phyloP scores from a whole-genome alignment of 805 yeast species.

The Isabelozyma gotoi region DNA sequence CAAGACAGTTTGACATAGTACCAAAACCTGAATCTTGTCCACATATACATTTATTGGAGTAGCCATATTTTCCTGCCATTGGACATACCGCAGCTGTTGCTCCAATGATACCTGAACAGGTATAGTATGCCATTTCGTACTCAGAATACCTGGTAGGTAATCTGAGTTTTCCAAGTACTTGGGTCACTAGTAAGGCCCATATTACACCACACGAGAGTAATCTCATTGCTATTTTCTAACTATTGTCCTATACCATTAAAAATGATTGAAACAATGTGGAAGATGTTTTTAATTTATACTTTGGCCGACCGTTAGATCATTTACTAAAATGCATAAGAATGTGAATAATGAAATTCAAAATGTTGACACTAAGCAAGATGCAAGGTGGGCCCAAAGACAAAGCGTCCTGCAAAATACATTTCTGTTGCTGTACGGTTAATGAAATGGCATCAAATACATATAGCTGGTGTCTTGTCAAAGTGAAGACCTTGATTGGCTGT shows the following conservation, averaged over 20 bases:
- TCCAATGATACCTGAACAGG: constrained; percentile 13
- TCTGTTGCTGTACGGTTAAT: no score
- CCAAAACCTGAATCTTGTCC: constrained; percentile 16
- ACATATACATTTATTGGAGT: constrained; percentile 9
- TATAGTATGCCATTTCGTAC: constrained; percentile 8
- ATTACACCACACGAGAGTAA: background rate
- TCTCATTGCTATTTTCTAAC: background rate
- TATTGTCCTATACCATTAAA: no score
- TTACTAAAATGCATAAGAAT: no score
- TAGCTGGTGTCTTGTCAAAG: no score
- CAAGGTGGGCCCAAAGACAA: no score
- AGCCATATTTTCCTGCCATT: background rate
- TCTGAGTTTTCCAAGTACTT: background rate
- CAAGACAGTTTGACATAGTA: constrained; percentile 18
- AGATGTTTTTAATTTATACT: background rate
- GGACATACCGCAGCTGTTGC: constrained; percentile 13
- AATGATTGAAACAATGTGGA: no score
- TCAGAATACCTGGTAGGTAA: constrained; percentile 1
- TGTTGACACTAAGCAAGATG: no score
- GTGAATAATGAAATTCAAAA: no score
- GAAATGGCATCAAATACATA: no score
- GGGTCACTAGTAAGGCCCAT: background rate
- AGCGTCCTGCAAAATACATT: no score
- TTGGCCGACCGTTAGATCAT: no score
- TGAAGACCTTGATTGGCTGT: no score